Percentiles rank a stretch among this genome's conserved stretches.
Evolutionary conservation across 192 early-diverging fungal species (phyloP).

Genomic region (Mortierella claussenii): DNA sequence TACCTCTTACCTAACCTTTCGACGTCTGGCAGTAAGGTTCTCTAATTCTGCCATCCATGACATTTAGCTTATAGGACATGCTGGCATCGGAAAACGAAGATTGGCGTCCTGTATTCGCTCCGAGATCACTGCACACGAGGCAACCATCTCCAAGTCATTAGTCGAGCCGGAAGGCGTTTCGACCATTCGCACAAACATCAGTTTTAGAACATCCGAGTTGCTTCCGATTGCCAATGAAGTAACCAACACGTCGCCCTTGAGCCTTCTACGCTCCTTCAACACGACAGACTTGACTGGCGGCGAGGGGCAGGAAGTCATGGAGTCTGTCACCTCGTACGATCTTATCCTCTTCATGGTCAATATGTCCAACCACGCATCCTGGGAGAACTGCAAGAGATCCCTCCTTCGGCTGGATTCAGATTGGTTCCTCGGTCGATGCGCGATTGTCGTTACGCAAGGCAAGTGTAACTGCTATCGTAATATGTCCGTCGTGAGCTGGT

Average conservation of each 20-base stretch:
- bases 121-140: slow-evolving; percentile 12
- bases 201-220: slow-evolving; percentile 34
- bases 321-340: slow-evolving; percentile 27
- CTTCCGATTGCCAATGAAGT: slow-evolving; percentile 2
- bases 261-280: slow-evolving; percentile 1
- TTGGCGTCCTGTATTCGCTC: slow-evolving; percentile 31
- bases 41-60: background rate
- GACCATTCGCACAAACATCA: slow-evolving; percentile 16
- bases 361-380: slow-evolving; percentile 31
- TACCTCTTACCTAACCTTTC: no score
- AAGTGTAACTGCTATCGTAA: no score
- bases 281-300: no score
- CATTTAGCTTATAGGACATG: slow-evolving; percentile 40
- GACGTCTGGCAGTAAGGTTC: background rate
- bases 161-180: background rate
- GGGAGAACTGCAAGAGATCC: slow-evolving; percentile 23
- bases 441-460: slow-evolving; percentile 45
- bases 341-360: slow-evolving; percentile 44
- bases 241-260: background rate
- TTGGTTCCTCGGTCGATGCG: slow-evolving; percentile 43
- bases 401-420: slow-evolving; percentile 24
- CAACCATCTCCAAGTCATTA: background rate
- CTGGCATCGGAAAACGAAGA: slow-evolving; percentile 45
- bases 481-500: no score
- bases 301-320: slow-evolving; percentile 11